Percentiles rank a stretch among this genome's conserved stretches.
Conservation (phyloP, 2,329 filamentous ascomycete species). For the Paraphoma sp. region DNA sequence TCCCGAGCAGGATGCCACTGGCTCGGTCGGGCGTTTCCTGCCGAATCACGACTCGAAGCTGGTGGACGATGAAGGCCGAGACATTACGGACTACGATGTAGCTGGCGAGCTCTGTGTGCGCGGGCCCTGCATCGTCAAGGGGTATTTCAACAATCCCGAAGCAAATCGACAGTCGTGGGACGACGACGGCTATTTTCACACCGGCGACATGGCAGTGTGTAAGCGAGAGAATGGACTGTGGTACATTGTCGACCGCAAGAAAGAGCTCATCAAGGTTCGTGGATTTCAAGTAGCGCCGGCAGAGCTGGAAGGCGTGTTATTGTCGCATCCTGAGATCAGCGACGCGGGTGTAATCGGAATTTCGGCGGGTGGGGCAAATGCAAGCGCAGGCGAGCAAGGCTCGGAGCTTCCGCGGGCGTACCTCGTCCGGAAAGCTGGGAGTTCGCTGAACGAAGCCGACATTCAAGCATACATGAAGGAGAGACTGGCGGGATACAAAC, state of each 20-base stretch:
- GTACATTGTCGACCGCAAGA: conserved; percentile 63
- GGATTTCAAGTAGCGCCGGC: conserved; percentile 48
- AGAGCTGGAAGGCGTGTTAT: conserved; percentile 44
- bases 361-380: conserved; percentile 44
- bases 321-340: conserved; percentile 45
- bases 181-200: conserved; percentile 61
- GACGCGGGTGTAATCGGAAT: conserved; percentile 47
- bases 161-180: conserved; percentile 60
- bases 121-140: conserved; percentile 60
- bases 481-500: conserved; percentile 48
- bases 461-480: conserved; percentile 37
- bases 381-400: conserved; percentile 40
- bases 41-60: conserved; percentile 58
- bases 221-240: conserved; percentile 55
- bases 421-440: conserved; percentile 47
- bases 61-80: conserved; percentile 62
- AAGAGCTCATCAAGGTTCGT: conserved; percentile 50
- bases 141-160: conserved; percentile 60
- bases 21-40: conserved; percentile 52
- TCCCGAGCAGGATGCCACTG: conserved; percentile 51
- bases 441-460: conserved; percentile 20
- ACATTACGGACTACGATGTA: conserved; percentile 58
- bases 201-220: conserved; percentile 61
- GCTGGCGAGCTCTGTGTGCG: conserved; percentile 62
- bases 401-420: conserved; percentile 56